Percentiles rank a stretch among this genome's conserved stretches.
phyloP scores from a whole-genome alignment of 2,329 filamentous ascomycete species.

The Lachnellula cervina region DNA sequence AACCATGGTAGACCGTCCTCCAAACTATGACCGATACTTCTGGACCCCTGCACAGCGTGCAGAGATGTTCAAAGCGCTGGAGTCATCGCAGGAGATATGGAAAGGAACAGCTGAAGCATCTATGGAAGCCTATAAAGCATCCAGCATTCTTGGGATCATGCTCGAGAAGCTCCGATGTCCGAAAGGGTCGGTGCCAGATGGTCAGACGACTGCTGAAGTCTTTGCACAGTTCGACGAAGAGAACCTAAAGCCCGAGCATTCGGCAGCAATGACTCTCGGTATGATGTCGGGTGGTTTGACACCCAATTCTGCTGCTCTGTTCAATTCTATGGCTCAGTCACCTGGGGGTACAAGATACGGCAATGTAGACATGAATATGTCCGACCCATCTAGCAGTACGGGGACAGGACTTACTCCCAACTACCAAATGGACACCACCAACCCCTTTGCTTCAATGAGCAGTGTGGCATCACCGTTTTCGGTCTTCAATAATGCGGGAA shows the following conservation, averaged over 20 bases:
- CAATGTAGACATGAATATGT: slow-evolving; percentile 28
- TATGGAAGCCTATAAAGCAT: slow-evolving; percentile 87
- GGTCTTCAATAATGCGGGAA: slow-evolving; percentile 42
- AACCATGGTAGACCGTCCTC: slow-evolving; percentile 32
- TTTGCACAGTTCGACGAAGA: slow-evolving; percentile 34
- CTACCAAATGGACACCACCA: slow-evolving; percentile 22
- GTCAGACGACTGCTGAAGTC: slow-evolving; percentile 22
- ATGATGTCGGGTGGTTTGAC: slow-evolving; percentile 59
- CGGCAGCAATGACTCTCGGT: slow-evolving; percentile 65
- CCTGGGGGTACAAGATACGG: slow-evolving; percentile 22
- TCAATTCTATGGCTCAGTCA: slow-evolving; percentile 34
- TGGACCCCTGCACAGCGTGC: slow-evolving; percentile 58
- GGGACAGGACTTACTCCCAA: slow-evolving; percentile 42
- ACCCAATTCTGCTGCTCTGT: slow-evolving; percentile 37
- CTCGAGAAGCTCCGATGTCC: slow-evolving; percentile 66
- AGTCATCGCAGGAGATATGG: slow-evolving; percentile 75
- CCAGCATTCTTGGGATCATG: slow-evolving; percentile 76
- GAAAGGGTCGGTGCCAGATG: slow-evolving; percentile 20
- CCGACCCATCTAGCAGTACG: slow-evolving; percentile 31
- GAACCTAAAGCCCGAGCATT: slow-evolving; percentile 58
- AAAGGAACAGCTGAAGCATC: slow-evolving; percentile 69
- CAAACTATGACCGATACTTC: slow-evolving; percentile 43
- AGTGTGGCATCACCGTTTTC: slow-evolving; percentile 41
- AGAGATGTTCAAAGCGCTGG: slow-evolving; percentile 72
- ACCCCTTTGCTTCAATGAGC: slow-evolving; percentile 24